Evolutionary conservation across 768 basidiomycete genomes (phyloP).

Genomic region (Pleurotus eryngii): DNA sequence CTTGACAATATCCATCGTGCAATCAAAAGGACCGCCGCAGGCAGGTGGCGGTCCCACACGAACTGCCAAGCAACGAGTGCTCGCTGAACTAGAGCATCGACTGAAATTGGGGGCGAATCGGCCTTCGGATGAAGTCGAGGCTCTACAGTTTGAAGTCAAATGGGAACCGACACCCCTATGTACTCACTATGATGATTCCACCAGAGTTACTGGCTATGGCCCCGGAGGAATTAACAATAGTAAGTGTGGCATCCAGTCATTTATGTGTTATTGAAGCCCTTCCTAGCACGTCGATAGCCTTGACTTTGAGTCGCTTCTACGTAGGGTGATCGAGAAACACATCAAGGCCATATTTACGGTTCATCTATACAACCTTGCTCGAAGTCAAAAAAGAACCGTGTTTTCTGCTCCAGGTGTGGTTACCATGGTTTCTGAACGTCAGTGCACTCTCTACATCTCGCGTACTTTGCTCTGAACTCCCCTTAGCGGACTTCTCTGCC

Average conservation of each 20-base stretch:
- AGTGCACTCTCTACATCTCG: conserved; percentile 8
- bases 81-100: conserved; percentile 61
- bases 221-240: conserved; percentile 47
- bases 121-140: conserved; percentile 77
- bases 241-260: conserved; percentile 33
- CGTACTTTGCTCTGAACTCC: not conserved
- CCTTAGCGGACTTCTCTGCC: conserved; percentile 44
- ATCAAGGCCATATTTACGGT: conserved; percentile 55
- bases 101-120: conserved; percentile 52
- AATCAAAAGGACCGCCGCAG: conserved; percentile 38
- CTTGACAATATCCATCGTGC: conserved; percentile 68
- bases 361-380: conserved; percentile 54
- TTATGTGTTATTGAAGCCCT: not conserved
- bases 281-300: conserved; percentile 62
- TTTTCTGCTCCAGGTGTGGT: conserved; percentile 66
- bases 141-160: conserved; percentile 59
- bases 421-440: conserved; percentile 54
- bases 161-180: conserved; percentile 76
- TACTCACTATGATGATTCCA: conserved; percentile 58
- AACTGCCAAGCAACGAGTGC: conserved; percentile 47
- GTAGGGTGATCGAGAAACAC: conserved; percentile 62
- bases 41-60: conserved; percentile 45
- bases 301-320: conserved; percentile 71
- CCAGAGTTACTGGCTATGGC: conserved; percentile 42
- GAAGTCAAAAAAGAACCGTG: conserved; percentile 45